Evolutionary conservation across 73 alveolate species (phyloP).

Genomic region (Paramecium biaurelia): DNA sequence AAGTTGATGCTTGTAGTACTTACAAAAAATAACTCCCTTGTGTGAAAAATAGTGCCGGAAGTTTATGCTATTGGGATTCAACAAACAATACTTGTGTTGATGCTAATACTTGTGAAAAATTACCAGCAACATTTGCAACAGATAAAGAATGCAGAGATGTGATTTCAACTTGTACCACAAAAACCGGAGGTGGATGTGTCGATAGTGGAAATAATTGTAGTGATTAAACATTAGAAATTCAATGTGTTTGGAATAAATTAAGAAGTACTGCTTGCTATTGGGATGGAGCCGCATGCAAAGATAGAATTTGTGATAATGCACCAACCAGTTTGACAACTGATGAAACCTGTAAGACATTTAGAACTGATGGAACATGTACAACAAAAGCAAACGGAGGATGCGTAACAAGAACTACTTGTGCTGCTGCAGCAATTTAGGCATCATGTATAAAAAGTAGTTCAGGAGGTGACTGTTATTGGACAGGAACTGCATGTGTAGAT

Average conservation of each 20-base stretch:
- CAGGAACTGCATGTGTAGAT: not conserved
- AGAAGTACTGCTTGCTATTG: not conserved
- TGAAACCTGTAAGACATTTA: not conserved
- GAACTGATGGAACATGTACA: slow-evolving; percentile 7
- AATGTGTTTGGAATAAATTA: slow-evolving; percentile 14
- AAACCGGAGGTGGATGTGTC: not conserved
- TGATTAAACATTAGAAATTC: not conserved
- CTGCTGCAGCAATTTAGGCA: not conserved
- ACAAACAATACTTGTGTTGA: not conserved
- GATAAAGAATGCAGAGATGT: not conserved
- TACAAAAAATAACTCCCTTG: not conserved
- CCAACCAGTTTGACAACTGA: slow-evolving; percentile 24
- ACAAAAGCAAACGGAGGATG: slow-evolving; percentile 31
- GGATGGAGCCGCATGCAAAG: not conserved
- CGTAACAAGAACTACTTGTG: not conserved
- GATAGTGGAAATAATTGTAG: slow-evolving; percentile 26
- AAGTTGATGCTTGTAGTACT: too few species aligned
- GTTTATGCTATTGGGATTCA: not conserved
- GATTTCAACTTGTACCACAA: not conserved
- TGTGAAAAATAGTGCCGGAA: too few species aligned
- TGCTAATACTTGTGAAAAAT: not conserved
- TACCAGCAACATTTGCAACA: not conserved
- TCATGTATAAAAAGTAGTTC: not conserved
- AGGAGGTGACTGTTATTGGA: slow-evolving; percentile 38
- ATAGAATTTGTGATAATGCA: slow-evolving; percentile 14